phyloP scores from a whole-genome alignment of 192 early-diverging fungal genomes.

The Linnemannia exigua region DNA sequence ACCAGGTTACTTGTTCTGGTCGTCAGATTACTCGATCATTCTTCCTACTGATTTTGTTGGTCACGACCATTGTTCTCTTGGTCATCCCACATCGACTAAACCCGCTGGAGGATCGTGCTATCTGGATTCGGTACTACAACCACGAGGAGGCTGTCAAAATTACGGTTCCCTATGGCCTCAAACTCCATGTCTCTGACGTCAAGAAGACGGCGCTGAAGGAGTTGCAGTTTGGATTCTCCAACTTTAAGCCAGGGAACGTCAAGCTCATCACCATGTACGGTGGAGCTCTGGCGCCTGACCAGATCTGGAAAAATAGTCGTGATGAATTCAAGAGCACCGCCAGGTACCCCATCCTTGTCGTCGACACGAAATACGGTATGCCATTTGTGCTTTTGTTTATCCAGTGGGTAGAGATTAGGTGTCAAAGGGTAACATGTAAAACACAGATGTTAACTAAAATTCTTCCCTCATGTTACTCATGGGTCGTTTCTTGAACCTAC shows the following conservation, averaged over 20 bases:
- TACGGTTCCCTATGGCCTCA: background rate
- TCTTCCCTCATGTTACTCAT: background rate
- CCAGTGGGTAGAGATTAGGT: background rate
- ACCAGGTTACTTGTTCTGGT: background rate
- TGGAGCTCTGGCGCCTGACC: constrained; percentile 8
- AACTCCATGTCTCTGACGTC: constrained; percentile 30
- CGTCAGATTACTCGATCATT: background rate
- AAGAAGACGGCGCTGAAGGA: constrained; percentile 13
- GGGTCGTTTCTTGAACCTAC: too few relatives aligned
- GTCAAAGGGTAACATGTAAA: too few relatives aligned
- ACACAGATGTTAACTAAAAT: too few relatives aligned
- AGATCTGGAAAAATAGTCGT: constrained; percentile 15
- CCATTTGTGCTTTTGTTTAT: background rate
- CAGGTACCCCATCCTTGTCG: constrained; percentile 7
- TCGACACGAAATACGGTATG: constrained; percentile 17
- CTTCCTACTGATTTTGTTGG: background rate
- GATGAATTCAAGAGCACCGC: background rate
- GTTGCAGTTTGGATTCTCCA: background rate
- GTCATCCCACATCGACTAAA: constrained; percentile 4
- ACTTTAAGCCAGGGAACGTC: background rate
- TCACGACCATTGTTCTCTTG: background rate
- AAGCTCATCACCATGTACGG: background rate
- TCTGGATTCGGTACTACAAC: constrained; percentile 30
- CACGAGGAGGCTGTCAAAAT: constrained; percentile 37
- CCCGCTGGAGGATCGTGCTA: constrained; percentile 21